Conservation (phyloP, 148 eudicot species). For the Persicaria maculosa region DNA sequence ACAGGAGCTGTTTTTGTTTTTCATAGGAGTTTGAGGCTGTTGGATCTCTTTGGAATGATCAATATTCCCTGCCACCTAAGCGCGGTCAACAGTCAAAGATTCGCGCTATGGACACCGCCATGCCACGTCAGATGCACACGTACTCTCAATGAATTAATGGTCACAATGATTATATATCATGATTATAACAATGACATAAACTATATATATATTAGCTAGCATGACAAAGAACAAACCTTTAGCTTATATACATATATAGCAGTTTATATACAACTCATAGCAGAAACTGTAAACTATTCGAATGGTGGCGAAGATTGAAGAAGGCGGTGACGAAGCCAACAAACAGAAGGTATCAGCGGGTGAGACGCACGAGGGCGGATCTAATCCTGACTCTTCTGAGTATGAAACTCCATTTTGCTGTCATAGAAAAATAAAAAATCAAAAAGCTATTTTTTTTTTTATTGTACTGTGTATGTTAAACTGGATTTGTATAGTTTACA, state of each 20-base stretch:
- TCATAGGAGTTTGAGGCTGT: neutral
- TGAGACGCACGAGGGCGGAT: constrained; percentile 57
- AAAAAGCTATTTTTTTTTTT: neutral
- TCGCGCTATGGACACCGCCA: constrained; percentile 3
- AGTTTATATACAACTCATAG: too few relatives aligned
- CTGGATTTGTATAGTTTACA: neutral
- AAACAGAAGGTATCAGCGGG: constrained; percentile 49
- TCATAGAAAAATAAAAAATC: neutral
- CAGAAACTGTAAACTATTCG: too few relatives aligned
- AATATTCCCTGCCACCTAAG: constrained; percentile 23
- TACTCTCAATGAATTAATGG: neutral
- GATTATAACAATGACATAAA: too few relatives aligned
- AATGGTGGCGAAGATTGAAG: neutral
- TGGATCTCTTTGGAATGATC: constrained; percentile 30
- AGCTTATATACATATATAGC: too few relatives aligned
- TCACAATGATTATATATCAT: constrained; percentile 17
- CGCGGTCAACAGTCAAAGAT: constrained; percentile 57
- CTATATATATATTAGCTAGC: too few relatives aligned
- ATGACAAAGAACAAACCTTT: too few relatives aligned
- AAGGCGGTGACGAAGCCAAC: constrained; percentile 18
- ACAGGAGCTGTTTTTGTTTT: neutral
- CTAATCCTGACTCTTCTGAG: constrained; percentile 16
- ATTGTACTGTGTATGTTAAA: neutral
- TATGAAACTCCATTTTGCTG: neutral
- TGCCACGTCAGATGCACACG: neutral